Conservation (phyloP, 2,329 filamentous ascomycete species). For the Pestalotiopsis sp. region DNA sequence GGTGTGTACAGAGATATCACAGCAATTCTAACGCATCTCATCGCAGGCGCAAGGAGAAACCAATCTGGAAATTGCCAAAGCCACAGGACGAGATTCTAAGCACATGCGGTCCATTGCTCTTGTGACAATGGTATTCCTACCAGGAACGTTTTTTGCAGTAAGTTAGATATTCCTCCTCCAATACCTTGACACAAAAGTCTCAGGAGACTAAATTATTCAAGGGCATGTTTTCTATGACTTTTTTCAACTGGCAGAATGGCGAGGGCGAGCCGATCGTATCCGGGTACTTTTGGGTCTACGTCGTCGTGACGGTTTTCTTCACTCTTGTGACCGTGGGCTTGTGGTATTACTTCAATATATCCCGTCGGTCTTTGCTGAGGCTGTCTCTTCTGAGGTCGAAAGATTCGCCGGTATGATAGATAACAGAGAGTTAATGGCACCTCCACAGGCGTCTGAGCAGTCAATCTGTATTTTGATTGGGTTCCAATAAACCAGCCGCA, state of each 20-base stretch:
- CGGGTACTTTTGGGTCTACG: conserved; percentile 11
- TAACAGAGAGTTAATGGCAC: no score
- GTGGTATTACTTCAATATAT: not conserved
- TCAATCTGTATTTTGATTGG: no score
- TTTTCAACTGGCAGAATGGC: conserved; percentile 26
- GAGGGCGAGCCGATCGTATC: conserved; percentile 12
- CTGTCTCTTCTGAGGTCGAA: no score
- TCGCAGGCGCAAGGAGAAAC: conserved; percentile 23
- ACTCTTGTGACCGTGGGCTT: not conserved
- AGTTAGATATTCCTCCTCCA: not conserved
- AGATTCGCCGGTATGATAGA: no score
- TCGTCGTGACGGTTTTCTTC: not conserved
- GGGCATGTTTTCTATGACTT: conserved; percentile 26
- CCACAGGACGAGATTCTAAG: conserved; percentile 25
- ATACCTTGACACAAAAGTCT: no score
- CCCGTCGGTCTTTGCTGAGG: no score
- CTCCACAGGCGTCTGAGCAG: no score
- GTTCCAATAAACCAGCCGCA: no score
- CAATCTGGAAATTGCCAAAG: conserved; percentile 30
- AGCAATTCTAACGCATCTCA: conserved; percentile 12
- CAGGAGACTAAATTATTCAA: not conserved
- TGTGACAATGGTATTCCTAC: conserved; percentile 32
- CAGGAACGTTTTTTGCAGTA: conserved; percentile 31
- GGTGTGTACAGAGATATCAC: not conserved
- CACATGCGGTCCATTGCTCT: conserved; percentile 30